Base-by-base conservation (phyloP, 2,329 filamentous ascomycete genomes). In the Penicillium sp. region DNA sequence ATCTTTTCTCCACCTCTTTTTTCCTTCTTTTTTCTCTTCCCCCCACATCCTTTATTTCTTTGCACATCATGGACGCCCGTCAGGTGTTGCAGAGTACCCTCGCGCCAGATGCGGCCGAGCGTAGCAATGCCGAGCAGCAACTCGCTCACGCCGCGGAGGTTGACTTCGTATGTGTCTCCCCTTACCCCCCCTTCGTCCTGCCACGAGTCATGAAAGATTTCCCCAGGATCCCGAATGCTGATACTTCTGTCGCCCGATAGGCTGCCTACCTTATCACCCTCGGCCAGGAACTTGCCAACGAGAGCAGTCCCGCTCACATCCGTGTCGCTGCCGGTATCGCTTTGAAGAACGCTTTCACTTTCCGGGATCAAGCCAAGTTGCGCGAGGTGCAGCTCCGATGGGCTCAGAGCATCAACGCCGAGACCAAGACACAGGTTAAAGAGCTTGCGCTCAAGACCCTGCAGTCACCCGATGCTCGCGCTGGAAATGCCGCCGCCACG, bases 51-150 rank as follows among this genome's bases (percentile, higher is more conserved):
- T 62, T 57, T 66, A 63, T 50, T 61, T 60, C 57, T 64, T 59
- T 65, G 53, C 67, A 68, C 70, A 91, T 86, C 82, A 93, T 96
- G 89, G 91, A 97, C 82, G 96, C 97, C 83, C 96, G 93, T 83
- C 89, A 92, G 82, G 93, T 99, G 82, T 89, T 99, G 83, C 87
- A 91, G 80, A 93, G 93, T 83, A 97, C 94, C 78, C 87, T 97
- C 81, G 96, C 93, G 75, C 85, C 93, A 75, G 94, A 99, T 85
- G 89, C 91, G 77, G 84, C 87, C 74, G 87, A 90, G 78, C 93
- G 94, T 83, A 88, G 90, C 77, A 88, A 87, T 78, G 93, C 94
- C 69, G 94, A 99, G 82, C 89, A 94, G 78, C 93, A 97, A 81
- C 90, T 99, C 69, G 86, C 83, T 70, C 90, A 94, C 79, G 94